Base-by-base conservation (phyloP, 495 filamentous ascomycete species). In the Sporormia fimetaria region DNA sequence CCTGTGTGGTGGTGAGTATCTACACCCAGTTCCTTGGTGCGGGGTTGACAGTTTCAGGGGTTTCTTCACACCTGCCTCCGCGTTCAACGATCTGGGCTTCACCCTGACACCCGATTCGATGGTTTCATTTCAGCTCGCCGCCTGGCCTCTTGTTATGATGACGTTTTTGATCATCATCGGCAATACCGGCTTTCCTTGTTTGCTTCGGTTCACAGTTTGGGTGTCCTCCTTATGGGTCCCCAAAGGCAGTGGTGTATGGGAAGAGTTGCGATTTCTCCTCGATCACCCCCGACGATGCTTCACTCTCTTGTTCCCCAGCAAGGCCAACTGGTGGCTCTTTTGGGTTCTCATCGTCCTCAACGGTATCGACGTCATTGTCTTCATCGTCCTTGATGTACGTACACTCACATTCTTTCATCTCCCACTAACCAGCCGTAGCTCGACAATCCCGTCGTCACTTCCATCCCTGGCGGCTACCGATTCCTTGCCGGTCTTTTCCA, bases 321-420 rank as follows among this genome's bases (percentile, higher is more conserved):
- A 75, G 32, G 87, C 88, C n/a, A 94, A 83, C 7, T 94, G 87
- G 88, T 92, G 85, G 85, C 72, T 96, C 2, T 90, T 94, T 58
- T 78, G 76, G 42, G 77, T 93, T 40, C 65, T 96, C n/a, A 66
- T 90, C 5, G 49, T 75, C 2, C 67, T 96, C 47, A 96, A 96
- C 54, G 75, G 68, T 14, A 61, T 86, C 9, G 88, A 96, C 60
- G 55, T 93, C 36, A 71, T 95, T 33, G 80, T 96, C 51, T 94
- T 90, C 54, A 77, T 94, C 30, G 73, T 93, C 37, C 71, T 96
- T 26, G 88, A 96, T 64, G 78, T 85, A 60, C 67, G 80, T 70
- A 30, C 15, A 2, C 9, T 30, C 10, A 7, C 24, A 25, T 33
- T 9, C 16, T 14, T 20, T 9, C 3, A n/a, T 32, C n/a, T n/a